Evolutionary conservation across 2,329 filamentous ascomycete species (phyloP).

Genomic region (Hymenoscyphus repandus): DNA sequence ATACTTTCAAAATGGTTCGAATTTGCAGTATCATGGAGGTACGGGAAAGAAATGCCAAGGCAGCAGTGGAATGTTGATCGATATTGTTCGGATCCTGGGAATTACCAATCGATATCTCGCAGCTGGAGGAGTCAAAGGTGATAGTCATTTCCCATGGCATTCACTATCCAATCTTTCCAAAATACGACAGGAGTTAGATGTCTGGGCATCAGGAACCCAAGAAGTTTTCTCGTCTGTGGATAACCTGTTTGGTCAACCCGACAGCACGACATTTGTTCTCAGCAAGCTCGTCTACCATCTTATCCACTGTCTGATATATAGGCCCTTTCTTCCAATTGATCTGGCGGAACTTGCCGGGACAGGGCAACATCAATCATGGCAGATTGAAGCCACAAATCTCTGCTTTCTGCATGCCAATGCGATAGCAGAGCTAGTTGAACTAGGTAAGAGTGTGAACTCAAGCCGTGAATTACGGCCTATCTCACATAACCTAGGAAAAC

Average conservation of each 20-base stretch:
- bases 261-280: constrained; percentile 72
- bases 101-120: constrained; percentile 80
- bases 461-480: background rate
- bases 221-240: constrained; percentile 74
- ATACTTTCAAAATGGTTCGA: constrained; percentile 75
- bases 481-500: constrained; percentile 38
- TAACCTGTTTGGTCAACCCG: constrained; percentile 68
- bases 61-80: constrained; percentile 75
- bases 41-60: constrained; percentile 67
- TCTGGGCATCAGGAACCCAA: constrained; percentile 78
- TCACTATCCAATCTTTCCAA: constrained; percentile 79
- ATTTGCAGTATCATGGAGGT: constrained; percentile 66
- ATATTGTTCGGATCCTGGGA: constrained; percentile 76
- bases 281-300: constrained; percentile 85
- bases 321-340: constrained; percentile 81
- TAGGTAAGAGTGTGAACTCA: constrained; percentile 42
- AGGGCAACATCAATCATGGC: constrained; percentile 86
- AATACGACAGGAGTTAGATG: constrained; percentile 77
- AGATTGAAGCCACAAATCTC: constrained; percentile 83
- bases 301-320: constrained; percentile 80
- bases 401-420: constrained; percentile 85
- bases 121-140: constrained; percentile 79
- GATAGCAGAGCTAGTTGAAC: constrained; percentile 75
- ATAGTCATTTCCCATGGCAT: constrained; percentile 90
- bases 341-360: constrained; percentile 72